phyloP scores from a whole-genome alignment of 257 asterid species.

The Solanum peruvianum region DNA sequence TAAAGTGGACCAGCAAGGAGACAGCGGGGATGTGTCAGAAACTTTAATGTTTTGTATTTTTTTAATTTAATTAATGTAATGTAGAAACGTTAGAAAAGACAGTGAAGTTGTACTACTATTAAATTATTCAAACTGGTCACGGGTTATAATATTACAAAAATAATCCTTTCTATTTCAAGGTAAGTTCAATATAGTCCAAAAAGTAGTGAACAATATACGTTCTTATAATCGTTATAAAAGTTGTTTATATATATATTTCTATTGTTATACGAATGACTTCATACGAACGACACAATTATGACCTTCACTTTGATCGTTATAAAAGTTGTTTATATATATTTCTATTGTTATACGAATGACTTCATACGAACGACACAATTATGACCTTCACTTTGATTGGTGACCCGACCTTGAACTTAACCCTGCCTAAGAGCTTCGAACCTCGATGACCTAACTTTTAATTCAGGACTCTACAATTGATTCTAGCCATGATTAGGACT shows the following conservation, averaged over 20 bases:
- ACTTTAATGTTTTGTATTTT: slow-evolving; percentile 2
- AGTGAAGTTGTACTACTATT: background rate
- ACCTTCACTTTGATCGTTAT: too few species aligned
- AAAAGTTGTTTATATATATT: too few species aligned
- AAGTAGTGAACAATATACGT: too few species aligned
- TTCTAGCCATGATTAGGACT: background rate
- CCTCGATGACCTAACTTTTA: background rate
- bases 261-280: too few species aligned
- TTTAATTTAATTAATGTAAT: background rate
- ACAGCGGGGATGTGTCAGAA: slow-evolving; percentile 34
- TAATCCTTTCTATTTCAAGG: background rate
- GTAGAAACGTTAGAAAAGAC: background rate
- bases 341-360: too few species aligned
- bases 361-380: background rate
- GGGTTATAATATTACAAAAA: background rate
- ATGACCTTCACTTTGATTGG: background rate
- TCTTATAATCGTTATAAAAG: too few species aligned
- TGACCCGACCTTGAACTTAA: background rate
- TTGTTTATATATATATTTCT: too few species aligned
- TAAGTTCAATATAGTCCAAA: background rate
- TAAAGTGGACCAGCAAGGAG: slow-evolving; percentile 9
- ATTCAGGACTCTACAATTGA: background rate
- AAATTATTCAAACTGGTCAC: background rate
- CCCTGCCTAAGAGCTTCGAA: background rate
- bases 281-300: too few species aligned